Evolutionary conservation across 2,329 filamentous ascomycete species (phyloP).

Genomic region (Sporothrix dimorphospora): DNA sequence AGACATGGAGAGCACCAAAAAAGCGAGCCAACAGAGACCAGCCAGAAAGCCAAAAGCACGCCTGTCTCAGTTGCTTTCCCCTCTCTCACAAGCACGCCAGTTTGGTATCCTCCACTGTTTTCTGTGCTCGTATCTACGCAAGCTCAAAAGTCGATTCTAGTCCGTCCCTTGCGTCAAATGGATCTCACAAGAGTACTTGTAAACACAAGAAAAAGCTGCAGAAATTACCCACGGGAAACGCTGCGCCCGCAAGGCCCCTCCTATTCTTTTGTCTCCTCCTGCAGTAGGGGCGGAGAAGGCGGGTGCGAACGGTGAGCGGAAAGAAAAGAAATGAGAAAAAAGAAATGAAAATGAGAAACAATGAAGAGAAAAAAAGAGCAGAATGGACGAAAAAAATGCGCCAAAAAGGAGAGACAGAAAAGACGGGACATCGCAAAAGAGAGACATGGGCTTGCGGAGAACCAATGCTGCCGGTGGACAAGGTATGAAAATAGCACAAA

Average conservation of each 20-base stretch:
- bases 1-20: constrained; percentile 6
- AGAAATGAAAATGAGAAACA: not conserved
- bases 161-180: constrained; percentile 13
- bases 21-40: not conserved
- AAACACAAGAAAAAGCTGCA: not conserved
- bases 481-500: not conserved
- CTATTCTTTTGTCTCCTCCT: not conserved
- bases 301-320: not conserved
- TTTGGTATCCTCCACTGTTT: not conserved
- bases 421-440: not conserved
- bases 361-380: not conserved
- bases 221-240: not conserved
- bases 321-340: not conserved
- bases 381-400: too few relatives aligned
- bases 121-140: not conserved
- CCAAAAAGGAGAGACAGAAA: not conserved
- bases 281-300: not conserved
- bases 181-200: not conserved
- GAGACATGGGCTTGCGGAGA: not conserved
- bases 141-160: not conserved
- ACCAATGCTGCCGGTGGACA: not conserved
- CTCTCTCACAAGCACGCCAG: not conserved
- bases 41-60: not conserved
- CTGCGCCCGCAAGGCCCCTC: not conserved
- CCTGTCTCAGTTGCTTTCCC: not conserved